Conservation (phyloP, 176 grass and related monocot species). For the Bonia amplexicaulis region DNA sequence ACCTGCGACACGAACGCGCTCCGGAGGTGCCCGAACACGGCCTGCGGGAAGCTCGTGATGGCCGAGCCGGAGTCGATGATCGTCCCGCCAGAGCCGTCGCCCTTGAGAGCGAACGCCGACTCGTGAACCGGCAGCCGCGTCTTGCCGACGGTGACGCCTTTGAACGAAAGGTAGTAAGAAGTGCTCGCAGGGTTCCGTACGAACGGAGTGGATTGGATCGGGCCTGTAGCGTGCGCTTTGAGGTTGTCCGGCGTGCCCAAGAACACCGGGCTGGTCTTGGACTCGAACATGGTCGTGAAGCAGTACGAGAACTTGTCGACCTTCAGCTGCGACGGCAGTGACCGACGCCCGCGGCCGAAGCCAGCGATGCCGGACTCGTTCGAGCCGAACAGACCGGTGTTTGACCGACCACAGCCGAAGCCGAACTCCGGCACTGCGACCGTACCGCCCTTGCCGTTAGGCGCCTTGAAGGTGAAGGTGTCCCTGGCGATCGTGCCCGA, state of each 20-base stretch:
- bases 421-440: not conserved
- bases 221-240: not conserved
- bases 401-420: constrained; percentile 48
- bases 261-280: constrained; percentile 46
- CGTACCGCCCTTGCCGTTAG: not conserved
- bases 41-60: constrained; percentile 31
- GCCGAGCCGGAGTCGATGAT: constrained; percentile 62
- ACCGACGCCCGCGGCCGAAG: constrained; percentile 52
- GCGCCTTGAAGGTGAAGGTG: constrained; percentile 40
- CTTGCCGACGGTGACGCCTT: constrained; percentile 46
- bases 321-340: constrained; percentile 60
- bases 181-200: not conserved
- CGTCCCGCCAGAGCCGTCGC: constrained; percentile 36
- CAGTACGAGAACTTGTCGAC: constrained; percentile 56
- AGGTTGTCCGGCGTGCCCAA: constrained; percentile 44
- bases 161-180: constrained; percentile 39
- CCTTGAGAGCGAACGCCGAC: constrained; percentile 30
- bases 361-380: constrained; percentile 59
- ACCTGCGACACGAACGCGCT: constrained; percentile 40
- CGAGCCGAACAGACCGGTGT: not conserved
- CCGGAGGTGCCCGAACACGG: constrained; percentile 20
- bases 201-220: constrained; percentile 41
- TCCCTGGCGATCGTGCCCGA: constrained; percentile 37
- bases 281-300: constrained; percentile 30
- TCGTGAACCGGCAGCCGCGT: constrained; percentile 30